Conservation (phyloP, 1,284 basidiomycete species). For the Naganishia liquefaciens region DNA sequence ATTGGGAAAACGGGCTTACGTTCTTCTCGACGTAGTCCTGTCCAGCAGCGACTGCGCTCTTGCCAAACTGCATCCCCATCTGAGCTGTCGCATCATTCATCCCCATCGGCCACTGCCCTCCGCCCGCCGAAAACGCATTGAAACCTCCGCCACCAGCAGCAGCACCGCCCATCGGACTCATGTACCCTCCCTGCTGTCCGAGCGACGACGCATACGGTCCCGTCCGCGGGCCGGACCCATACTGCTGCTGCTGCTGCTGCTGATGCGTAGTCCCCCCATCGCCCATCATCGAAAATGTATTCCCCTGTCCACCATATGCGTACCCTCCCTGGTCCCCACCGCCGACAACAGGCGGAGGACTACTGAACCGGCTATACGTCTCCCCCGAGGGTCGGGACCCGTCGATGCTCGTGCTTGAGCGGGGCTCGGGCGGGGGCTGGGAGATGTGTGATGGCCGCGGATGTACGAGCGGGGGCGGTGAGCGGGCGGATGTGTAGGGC, state of each 20-base stretch:
- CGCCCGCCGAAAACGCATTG: conserved; percentile 37
- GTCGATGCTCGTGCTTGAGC: conserved; percentile 48
- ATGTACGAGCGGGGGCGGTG: conserved; percentile 80
- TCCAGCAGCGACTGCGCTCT: conserved; percentile 86
- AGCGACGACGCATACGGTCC: conserved; percentile 3
- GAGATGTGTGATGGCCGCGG: conserved; percentile 86
- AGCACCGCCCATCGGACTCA: conserved; percentile 53
- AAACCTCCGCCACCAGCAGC: conserved; percentile 2
- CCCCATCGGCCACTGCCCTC: conserved; percentile 57
- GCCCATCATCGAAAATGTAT: conserved; percentile 25
- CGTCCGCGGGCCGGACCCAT: neutral
- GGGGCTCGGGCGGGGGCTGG: conserved; percentile 79
- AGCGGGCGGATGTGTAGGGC: conserved; percentile 57
- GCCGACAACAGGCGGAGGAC: conserved; percentile 46
- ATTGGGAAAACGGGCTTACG: conserved; percentile 6
- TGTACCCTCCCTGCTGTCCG: conserved; percentile 1
- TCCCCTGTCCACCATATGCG: conserved; percentile 26
- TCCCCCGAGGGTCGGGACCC: conserved; percentile 27
- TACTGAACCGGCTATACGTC: conserved; percentile 51
- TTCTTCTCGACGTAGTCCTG: conserved; percentile 82
- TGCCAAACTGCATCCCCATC: conserved; percentile 94
- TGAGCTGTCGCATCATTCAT: conserved; percentile 86
- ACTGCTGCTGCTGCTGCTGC: neutral
- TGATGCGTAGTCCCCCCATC: conserved; percentile 2
- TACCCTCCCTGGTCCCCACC: conserved; percentile 34